These are phyloP conservation scores for Trichosporon sp. DNA, from an alignment of 1,284 basidiomycete species.

Conservation along the genomic window DNA sequence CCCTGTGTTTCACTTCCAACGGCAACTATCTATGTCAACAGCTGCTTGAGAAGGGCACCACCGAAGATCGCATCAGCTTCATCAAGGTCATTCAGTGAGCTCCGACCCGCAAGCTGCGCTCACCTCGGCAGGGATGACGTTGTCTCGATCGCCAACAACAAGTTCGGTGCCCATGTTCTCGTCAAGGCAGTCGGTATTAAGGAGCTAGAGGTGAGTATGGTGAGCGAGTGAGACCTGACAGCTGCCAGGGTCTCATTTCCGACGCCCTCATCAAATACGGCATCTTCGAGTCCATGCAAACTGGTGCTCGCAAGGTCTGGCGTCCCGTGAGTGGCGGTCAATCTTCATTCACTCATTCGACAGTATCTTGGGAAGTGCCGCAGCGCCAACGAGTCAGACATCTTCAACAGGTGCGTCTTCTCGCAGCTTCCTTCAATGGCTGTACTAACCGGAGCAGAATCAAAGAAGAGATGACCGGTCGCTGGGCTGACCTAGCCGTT, in stretches of 20 bases:
- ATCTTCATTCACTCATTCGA: neutral
- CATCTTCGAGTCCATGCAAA: constrained; percentile 40
- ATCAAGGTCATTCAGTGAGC: constrained; percentile 36
- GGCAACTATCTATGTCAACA: constrained; percentile 46
- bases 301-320: constrained; percentile 41
- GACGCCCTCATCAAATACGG: constrained; percentile 35
- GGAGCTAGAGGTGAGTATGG: constrained; percentile 34
- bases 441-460: constrained; percentile 22
- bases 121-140: constrained; percentile 27
- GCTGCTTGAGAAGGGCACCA: constrained; percentile 34
- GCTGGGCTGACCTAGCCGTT: constrained; percentile 39
- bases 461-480: constrained; percentile 31
- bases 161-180: constrained; percentile 44
- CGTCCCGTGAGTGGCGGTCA: constrained; percentile 26
- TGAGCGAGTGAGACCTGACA: neutral
- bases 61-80: constrained; percentile 35
- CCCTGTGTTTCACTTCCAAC: constrained; percentile 41
- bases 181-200: constrained; percentile 38
- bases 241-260: constrained; percentile 24
- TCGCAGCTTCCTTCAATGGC: neutral
- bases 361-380: constrained; percentile 43
- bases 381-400: constrained; percentile 21
- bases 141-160: constrained; percentile 41
- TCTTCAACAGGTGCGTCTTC: constrained; percentile 37
- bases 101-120: too few relatives aligned